A percentile compares a stretch with the other conserved stretches of the same genome.
Conservation (phyloP, 116 monocot species). For the Dioscorea cayenensis region DNA sequence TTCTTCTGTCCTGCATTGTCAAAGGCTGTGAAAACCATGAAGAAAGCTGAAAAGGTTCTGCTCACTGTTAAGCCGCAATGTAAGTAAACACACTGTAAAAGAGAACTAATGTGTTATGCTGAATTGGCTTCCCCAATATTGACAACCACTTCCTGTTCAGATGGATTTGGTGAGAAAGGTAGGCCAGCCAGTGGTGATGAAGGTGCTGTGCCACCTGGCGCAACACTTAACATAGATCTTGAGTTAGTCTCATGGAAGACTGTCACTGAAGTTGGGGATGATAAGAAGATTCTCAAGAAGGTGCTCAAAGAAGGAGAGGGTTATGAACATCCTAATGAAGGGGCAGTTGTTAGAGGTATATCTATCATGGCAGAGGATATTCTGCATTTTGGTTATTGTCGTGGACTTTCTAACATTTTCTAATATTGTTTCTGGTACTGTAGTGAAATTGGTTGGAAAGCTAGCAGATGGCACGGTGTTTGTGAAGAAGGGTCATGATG, state of each 20-base stretch:
- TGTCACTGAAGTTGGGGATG: slow-evolving; percentile 75
- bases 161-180: slow-evolving; percentile 92
- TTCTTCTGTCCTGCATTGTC: slow-evolving; percentile 78
- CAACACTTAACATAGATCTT: slow-evolving; percentile 56
- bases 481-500: slow-evolving; percentile 70
- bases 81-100: slow-evolving; percentile 4
- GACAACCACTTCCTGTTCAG: slow-evolving; percentile 22
- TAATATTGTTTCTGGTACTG: slow-evolving; percentile 4
- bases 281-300: slow-evolving; percentile 87
- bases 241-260: slow-evolving; percentile 93
- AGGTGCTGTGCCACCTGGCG: slow-evolving; percentile 71
- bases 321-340: slow-evolving; percentile 86
- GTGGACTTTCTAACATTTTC: neutral
- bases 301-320: slow-evolving; percentile 89
- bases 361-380: neutral
- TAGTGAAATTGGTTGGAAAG: slow-evolving; percentile 87
- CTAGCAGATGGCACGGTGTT: slow-evolving; percentile 79
- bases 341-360: slow-evolving; percentile 75
- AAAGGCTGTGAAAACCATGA: slow-evolving; percentile 90
- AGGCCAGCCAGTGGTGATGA: slow-evolving; percentile 60
- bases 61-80: slow-evolving; percentile 92
- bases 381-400: neutral
- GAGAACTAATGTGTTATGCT: neutral
- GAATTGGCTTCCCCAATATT: neutral
- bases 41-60: slow-evolving; percentile 82